Conservation (phyloP, 2,329 filamentous ascomycete genomes). For the Nemania sp. region DNA sequence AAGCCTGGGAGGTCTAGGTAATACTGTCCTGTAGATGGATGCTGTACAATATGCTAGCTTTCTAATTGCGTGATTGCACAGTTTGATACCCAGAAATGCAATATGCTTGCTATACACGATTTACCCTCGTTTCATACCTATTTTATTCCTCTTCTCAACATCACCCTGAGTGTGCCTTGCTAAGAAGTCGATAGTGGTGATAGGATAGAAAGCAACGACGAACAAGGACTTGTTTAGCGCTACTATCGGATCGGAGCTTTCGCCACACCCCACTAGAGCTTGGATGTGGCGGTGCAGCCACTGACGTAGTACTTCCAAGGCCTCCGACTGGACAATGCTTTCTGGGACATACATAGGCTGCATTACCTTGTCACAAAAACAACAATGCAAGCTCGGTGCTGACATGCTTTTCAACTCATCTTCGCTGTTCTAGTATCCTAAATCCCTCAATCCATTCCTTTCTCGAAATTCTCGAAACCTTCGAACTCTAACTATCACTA, state of each 20-base stretch:
- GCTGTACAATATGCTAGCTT: background rate
- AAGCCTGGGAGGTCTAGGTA: background rate
- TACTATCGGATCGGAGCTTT: conserved; percentile 38
- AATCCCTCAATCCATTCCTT: background rate
- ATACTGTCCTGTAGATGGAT: background rate
- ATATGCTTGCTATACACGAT: background rate
- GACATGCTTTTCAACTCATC: background rate
- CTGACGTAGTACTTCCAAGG: conserved; percentile 33
- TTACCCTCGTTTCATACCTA: background rate
- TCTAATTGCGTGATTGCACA: conserved; percentile 3
- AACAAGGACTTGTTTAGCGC: no score
- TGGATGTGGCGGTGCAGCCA: conserved; percentile 37
- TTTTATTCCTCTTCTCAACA: background rate
- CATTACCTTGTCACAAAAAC: background rate
- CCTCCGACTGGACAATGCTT: conserved; percentile 14
- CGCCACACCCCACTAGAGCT: conserved; percentile 38
- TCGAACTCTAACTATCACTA: no score
- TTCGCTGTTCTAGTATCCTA: background rate
- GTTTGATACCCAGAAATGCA: conserved; percentile 28
- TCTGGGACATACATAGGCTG: no score
- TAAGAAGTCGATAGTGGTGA: no score
- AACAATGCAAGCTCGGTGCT: background rate
- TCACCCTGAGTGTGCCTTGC: background rate
- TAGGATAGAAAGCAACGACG: no score
- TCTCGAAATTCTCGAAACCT: background rate